Conservation (phyloP, 805 yeast species). For the Kodamaea jinghongensis region DNA sequence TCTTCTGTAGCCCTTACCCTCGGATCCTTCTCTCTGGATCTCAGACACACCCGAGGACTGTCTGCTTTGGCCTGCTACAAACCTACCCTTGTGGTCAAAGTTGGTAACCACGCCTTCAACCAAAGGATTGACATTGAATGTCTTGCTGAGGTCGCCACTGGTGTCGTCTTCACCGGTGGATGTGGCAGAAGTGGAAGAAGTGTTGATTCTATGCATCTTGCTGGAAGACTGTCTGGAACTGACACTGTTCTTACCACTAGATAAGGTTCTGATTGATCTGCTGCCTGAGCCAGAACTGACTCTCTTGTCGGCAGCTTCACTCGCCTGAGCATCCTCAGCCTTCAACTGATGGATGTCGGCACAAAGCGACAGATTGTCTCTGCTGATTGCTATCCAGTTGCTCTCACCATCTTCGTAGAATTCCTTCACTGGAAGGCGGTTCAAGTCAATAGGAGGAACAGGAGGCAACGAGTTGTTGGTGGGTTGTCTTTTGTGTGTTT, state of each 20-base stretch:
- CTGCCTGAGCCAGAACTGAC: not conserved
- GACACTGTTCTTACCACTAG: too few relatives aligned
- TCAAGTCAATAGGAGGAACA: constrained; percentile 8
- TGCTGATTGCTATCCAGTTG: constrained; percentile 23
- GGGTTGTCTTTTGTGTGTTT: too few relatives aligned
- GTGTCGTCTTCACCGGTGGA: constrained; percentile 4
- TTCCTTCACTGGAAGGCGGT: constrained; percentile 12
- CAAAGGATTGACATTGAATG: constrained; percentile 2
- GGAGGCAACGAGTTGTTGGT: constrained; percentile 5
- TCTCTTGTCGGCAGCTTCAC: not conserved
- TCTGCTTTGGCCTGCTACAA: not conserved
- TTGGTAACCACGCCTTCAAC: constrained; percentile 8
- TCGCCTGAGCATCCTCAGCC: constrained; percentile 8
- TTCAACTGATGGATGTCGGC: constrained; percentile 22
- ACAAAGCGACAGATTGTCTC: constrained; percentile 26
- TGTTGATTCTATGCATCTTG: not conserved
- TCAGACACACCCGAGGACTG: not conserved
- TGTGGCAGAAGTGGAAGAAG: constrained; percentile 7
- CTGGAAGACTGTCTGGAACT: too few relatives aligned
- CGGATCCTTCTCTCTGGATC: too few relatives aligned
- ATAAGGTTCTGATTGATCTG: too few relatives aligned
- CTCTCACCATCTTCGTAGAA: constrained; percentile 19
- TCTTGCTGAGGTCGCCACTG: constrained; percentile 6
- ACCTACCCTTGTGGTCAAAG: constrained; percentile 5
- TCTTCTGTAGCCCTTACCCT: too few relatives aligned